Base-by-base conservation (phyloP, 495 filamentous ascomycete species). In the Neurospora cerealis region DNA sequence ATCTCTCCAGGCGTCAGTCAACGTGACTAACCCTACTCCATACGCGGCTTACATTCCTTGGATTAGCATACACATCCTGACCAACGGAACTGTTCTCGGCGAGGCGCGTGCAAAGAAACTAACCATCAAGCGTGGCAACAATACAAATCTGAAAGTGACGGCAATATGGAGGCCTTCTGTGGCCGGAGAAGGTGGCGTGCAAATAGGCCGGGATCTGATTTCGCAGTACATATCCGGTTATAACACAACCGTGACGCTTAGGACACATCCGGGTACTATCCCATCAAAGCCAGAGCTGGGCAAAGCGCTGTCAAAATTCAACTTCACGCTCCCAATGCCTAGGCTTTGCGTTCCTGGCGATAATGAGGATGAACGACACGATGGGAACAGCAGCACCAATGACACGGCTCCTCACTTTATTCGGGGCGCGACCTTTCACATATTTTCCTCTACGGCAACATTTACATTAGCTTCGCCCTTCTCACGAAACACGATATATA, bases 151-250 rank as follows among this genome's bases (percentile, higher is more conserved):
- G 6, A 73, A 83, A 5, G 87, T 96, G n/a, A 84, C 87, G 17
- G 90, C 92, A 9, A 82, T 85, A 19, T 98, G 93, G 92, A 89
- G 91, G 74, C 96, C 96, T 2, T 85, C 80, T 2, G 80, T 87
- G 72, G 88, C 90, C 46, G 94, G 92, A 5, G 73, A 83, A 34
- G 76, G 86, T 73, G 93, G 88, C 10, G 81, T 85, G 32, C 79
- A 86, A 69, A 85, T 90, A 73, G 95, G 92, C 6, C 85, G 89
- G 70, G 86, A 94, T 40, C 80, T 98, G 8, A 78, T 98, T 17
- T 95, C 94, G 2, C 88, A 92, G 77, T 98, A 97, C 77, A 83
- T 97, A 32, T 97, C 95, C 28, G 94, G 96, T 4, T 89, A 84
- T 77, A 97, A 98, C 82, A 94, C 91, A 5, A 93, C 88, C 37